Evolutionary conservation across 2,329 filamentous ascomycete genomes (phyloP).

Genomic region (Arthrobotrys musiformis): DNA sequence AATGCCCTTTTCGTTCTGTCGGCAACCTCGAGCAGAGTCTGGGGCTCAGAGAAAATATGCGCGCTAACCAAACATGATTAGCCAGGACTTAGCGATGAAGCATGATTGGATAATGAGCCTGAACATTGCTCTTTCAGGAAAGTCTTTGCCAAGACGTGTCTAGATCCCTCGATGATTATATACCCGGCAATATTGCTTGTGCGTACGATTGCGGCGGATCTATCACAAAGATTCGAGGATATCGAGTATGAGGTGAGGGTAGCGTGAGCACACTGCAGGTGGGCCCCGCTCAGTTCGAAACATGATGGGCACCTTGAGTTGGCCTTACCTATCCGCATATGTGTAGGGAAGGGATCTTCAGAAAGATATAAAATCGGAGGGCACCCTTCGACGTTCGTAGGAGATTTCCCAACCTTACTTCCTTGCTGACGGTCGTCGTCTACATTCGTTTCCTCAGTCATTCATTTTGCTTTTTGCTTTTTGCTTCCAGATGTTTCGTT

Average conservation of each 20-base stretch:
- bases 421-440: constrained; percentile 30
- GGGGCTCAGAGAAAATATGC: background rate
- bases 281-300: constrained; percentile 15
- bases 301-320: background rate
- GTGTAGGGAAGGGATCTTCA: constrained; percentile 12
- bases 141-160: constrained; percentile 33
- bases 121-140: background rate
- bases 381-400: constrained; percentile 19
- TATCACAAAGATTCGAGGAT: constrained; percentile 6
- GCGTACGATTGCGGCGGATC: constrained; percentile 4
- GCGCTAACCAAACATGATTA: constrained; percentile 24
- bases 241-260: constrained; percentile 16
- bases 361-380: constrained; percentile 38
- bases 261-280: constrained; percentile 21
- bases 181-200: background rate
- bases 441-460: constrained; percentile 28
- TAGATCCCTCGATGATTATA: constrained; percentile 3
- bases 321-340: background rate
- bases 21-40: background rate
- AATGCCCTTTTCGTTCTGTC: constrained; percentile 7
- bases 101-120: constrained; percentile 13
- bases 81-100: background rate
- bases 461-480: constrained; percentile 26
- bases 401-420: constrained; percentile 13
- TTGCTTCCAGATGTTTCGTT: constrained; percentile 6